Conservation (phyloP, 2,329 filamentous ascomycete genomes). For the Fusarium tjaetaba region DNA sequence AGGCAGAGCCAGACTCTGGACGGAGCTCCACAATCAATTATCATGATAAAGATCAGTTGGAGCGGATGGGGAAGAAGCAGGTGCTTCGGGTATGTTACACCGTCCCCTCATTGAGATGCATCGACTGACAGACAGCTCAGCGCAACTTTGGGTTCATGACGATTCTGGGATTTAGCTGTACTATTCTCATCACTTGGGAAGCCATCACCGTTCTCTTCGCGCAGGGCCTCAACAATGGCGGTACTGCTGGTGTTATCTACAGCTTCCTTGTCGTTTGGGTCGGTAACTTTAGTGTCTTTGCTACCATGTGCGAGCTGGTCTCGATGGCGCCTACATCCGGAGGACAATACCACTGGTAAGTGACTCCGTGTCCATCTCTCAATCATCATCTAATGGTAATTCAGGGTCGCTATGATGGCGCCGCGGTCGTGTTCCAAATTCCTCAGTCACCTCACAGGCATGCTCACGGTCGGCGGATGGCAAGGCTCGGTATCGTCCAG, state of each 20-base stretch:
- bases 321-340: constrained; percentile 62
- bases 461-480: constrained; percentile 62
- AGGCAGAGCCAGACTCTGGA: constrained; percentile 33
- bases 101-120: fast-evolving
- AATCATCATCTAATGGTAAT: fast-evolving
- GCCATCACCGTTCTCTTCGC: constrained; percentile 47
- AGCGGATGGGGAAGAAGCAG: constrained; percentile 44
- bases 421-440: constrained; percentile 59
- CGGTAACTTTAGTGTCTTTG: constrained; percentile 57
- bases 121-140: constrained; percentile 1
- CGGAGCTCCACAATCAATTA: constrained; percentile 20
- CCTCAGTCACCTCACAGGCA: constrained; percentile 62
- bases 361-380: fast-evolving
- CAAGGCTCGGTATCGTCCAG: constrained; percentile 48
- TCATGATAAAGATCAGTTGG: constrained; percentile 41
- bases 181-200: constrained; percentile 66
- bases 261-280: constrained; percentile 59
- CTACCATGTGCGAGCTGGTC: constrained; percentile 53
- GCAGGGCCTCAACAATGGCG: constrained; percentile 58
- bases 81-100: constrained; percentile 28
- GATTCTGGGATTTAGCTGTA: constrained; percentile 63
- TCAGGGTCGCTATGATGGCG: constrained; percentile 61
- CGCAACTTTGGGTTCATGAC: constrained; percentile 61
- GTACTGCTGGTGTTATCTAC: constrained; percentile 63
- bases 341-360: constrained; percentile 66